Conservation (phyloP, 2,329 filamentous ascomycete species). For the Nothophoma quercina region DNA sequence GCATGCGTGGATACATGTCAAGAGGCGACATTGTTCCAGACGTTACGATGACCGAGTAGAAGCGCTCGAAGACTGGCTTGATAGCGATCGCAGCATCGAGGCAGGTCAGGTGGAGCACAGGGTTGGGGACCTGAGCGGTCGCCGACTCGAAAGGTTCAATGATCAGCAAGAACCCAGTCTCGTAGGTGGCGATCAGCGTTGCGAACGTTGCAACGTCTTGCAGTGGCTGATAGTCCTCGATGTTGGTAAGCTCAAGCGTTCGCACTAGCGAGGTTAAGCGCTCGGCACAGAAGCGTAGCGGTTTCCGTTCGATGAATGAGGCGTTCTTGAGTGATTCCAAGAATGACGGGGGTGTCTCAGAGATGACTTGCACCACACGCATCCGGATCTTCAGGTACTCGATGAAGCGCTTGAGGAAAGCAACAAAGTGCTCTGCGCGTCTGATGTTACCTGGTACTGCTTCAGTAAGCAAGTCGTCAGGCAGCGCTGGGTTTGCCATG, state of each 20-base stretch:
- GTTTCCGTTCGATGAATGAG: conserved; percentile 97
- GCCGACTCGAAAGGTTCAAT: conserved; percentile 98
- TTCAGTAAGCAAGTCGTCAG: conserved; percentile 92
- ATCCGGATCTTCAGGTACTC: conserved; percentile 98
- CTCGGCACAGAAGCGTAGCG: conserved; percentile 92
- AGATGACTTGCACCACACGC: conserved; percentile 97
- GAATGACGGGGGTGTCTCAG: conserved; percentile 94
- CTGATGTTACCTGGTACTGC: conserved; percentile 96
- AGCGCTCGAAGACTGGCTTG: conserved; percentile 95
- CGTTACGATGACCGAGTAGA: conserved; percentile 97
- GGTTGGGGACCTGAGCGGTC: conserved; percentile 92
- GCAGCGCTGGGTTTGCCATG: conserved; percentile 93
- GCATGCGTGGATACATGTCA: conserved; percentile 99
- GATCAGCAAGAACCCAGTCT: conserved; percentile 94
- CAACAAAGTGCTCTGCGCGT: conserved; percentile 92
- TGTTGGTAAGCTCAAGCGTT: conserved; percentile 94
- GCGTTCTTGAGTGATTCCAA: conserved; percentile 91
- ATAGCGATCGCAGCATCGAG: conserved; percentile 98
- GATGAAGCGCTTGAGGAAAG: conserved; percentile 94
- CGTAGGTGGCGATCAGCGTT: conserved; percentile 93
- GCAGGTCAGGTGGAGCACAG: conserved; percentile 95
- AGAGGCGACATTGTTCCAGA: conserved; percentile 96
- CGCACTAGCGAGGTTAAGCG: conserved; percentile 91
- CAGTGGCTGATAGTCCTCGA: conserved; percentile 95
- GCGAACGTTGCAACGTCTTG: conserved; percentile 98